A percentile compares a stretch with the other conserved stretches of the same genome.
phyloP scores from a whole-genome alignment of 352 stramenopile species.

The Phytophthora pini region DNA sequence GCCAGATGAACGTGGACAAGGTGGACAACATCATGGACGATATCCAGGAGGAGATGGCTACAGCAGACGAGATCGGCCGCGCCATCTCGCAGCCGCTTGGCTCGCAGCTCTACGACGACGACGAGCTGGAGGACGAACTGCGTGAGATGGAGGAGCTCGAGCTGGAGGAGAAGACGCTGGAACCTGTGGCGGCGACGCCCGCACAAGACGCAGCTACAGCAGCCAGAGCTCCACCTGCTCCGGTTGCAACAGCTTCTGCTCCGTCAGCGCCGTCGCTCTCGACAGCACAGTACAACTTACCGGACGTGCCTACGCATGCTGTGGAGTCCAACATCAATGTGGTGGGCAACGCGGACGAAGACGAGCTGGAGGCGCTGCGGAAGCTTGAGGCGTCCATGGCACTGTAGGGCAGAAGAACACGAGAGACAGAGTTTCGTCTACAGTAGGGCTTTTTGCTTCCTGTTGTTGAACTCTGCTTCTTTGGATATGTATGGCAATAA shows the following conservation, averaged over 20 bases:
- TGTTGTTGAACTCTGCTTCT: conserved; percentile 8
- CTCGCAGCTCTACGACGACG: conserved; percentile 92
- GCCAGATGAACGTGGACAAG: conserved; percentile 96
- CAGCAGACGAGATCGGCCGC: conserved; percentile 93
- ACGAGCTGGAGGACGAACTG: conserved; percentile 96
- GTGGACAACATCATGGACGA: conserved; percentile 99
- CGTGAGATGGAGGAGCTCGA: conserved; percentile 93
- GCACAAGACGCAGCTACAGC: conserved; percentile 31
- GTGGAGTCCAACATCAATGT: conserved; percentile 84
- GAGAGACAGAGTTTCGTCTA: conserved; percentile 8
- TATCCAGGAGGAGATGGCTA: conserved; percentile 97
- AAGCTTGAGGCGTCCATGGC: conserved; percentile 90
- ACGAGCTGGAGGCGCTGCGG: conserved; percentile 85
- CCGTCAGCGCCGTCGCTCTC: conserved; percentile 32
- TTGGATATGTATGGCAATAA: conserved; percentile 48
- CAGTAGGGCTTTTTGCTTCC: not conserved
- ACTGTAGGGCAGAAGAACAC: conserved; percentile 47
- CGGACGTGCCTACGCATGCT: conserved; percentile 77
- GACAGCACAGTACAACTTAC: conserved; percentile 66
- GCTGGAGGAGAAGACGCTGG: conserved; percentile 90
- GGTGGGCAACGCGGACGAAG: conserved; percentile 72
- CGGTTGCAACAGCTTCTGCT: conserved; percentile 31
- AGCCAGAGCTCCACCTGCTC: conserved; percentile 29
- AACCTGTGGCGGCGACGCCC: conserved; percentile 39
- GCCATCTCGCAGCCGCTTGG: conserved; percentile 95